Conservation (phyloP, 2,329 filamentous ascomycete species). For the Aspergillus ochraceus region DNA sequence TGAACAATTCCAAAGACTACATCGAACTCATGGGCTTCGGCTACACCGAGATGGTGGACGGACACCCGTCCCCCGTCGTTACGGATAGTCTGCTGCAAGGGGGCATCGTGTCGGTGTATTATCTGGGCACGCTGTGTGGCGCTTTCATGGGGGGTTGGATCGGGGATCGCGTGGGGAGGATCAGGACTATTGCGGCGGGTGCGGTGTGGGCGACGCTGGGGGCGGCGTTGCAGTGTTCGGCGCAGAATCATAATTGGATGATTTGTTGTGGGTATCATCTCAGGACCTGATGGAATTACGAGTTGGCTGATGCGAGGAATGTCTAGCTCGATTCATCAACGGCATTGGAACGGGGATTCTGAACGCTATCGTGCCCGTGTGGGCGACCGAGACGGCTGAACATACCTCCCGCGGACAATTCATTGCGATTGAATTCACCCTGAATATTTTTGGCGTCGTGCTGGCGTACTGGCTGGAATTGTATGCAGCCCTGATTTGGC, state of each 20-base stretch:
- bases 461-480: constrained; percentile 63
- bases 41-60: constrained; percentile 52
- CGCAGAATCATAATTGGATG: constrained; percentile 69
- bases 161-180: constrained; percentile 63
- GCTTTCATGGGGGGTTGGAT: constrained; percentile 63
- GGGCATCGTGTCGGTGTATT: constrained; percentile 61
- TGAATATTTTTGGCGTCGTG: constrained; percentile 71
- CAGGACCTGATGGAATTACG: no score
- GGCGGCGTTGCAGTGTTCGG: constrained; percentile 64
- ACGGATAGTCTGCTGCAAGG: constrained; percentile 62
- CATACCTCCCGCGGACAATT: constrained; percentile 69
- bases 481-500: constrained; percentile 24
- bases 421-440: constrained; percentile 70
- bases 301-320: neutral
- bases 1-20: constrained; percentile 66
- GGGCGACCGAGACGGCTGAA: constrained; percentile 69
- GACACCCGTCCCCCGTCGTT: constrained; percentile 52
- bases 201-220: constrained; percentile 60
- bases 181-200: constrained; percentile 63
- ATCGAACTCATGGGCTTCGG: constrained; percentile 66
- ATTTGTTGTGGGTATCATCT: constrained; percentile 54
- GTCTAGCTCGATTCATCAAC: constrained; percentile 57
- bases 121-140: constrained; percentile 64
- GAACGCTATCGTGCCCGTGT: constrained; percentile 70
- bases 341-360: constrained; percentile 69